Conservation (phyloP, 257 asterid genomes). For the Lithospermum erythrorhizon region DNA sequence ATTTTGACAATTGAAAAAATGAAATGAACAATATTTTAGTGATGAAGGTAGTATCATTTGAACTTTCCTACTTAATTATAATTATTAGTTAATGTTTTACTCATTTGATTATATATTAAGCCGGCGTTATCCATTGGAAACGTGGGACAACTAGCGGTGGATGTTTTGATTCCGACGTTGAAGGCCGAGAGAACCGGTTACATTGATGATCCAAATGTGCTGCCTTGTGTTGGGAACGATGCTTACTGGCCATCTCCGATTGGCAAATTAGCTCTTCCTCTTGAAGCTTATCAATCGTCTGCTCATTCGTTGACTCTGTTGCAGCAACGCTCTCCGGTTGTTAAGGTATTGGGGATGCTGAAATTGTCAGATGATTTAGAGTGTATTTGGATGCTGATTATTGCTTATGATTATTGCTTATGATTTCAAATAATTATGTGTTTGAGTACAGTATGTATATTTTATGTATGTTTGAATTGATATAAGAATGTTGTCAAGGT, state of each 20-base stretch:
- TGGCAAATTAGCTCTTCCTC: conserved; percentile 68
- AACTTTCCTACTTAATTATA: not conserved
- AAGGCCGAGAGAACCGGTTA: conserved; percentile 55
- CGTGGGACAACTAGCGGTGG: conserved; percentile 93
- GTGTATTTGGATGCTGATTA: too few species aligned
- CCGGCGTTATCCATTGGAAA: conserved; percentile 93
- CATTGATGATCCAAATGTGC: conserved; percentile 73
- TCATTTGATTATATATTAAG: conserved; percentile 18
- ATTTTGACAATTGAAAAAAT: too few species aligned
- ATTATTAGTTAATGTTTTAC: not conserved
- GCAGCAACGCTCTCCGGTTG: conserved; percentile 89
- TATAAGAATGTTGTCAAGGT: too few species aligned
- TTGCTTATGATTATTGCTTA: too few species aligned
- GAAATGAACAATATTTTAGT: too few species aligned
- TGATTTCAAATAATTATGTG: too few species aligned
- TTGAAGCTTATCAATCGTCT: conserved; percentile 70
- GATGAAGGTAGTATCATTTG: too few species aligned
- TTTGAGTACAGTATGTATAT: too few species aligned
- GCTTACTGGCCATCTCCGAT: conserved; percentile 70
- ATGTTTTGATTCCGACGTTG: conserved; percentile 62
- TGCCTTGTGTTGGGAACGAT: conserved; percentile 94
- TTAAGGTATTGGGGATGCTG: conserved; percentile 41
- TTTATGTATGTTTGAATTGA: too few species aligned
- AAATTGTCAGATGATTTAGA: not conserved
- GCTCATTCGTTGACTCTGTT: conserved; percentile 50